A percentile compares a stretch with the other conserved stretches of the same genome.
Conservation (phyloP, 139 green algal species). For the Bryopsis sp. region DNA sequence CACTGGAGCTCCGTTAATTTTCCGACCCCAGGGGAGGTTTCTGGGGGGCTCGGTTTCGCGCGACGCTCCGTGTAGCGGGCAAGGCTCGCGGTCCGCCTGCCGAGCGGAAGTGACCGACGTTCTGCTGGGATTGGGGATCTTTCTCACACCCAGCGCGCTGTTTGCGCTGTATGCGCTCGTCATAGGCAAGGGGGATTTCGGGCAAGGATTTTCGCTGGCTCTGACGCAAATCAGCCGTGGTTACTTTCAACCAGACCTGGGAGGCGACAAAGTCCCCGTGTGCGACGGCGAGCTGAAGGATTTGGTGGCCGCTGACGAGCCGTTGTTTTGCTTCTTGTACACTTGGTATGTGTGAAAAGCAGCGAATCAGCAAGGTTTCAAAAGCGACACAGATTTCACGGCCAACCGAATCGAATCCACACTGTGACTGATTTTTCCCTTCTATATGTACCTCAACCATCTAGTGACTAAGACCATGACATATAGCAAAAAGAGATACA, state of each 20-base stretch:
- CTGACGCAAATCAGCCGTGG: constrained; percentile 61
- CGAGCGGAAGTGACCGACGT: neutral
- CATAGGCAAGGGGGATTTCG: constrained; percentile 77
- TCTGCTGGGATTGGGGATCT: constrained; percentile 43
- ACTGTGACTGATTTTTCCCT: neutral
- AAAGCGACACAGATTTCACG: no score
- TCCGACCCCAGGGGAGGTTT: no score
- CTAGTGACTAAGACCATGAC: no score
- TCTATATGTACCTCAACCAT: neutral
- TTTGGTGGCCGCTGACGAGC: constrained; percentile 72
- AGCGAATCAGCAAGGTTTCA: no score
- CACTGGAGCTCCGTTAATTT: no score
- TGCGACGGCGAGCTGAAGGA: constrained; percentile 76
- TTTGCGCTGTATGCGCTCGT: constrained; percentile 53
- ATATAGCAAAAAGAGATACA: no score
- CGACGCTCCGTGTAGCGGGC: no score
- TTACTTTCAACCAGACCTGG: constrained; percentile 85
- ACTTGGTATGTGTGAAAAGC: constrained; percentile 66
- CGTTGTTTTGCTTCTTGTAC: constrained; percentile 88
- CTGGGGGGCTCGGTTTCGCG: no score
- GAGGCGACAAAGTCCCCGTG: constrained; percentile 78
- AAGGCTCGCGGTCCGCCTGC: no score
- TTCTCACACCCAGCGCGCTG: constrained; percentile 58
- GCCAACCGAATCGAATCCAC: no score
- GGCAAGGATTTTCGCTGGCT: constrained; percentile 64